phyloP scores from a whole-genome alignment of 306 rosid species.

The Prunus persica region Prunus_persica_NCBIv2 NC_034009.1:24837501-24838000 shows the following conservation, averaged over 20 bases:
- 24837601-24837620: background rate
- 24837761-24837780: slow-evolving; percentile 5
- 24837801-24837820: slow-evolving; percentile 16
- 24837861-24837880: slow-evolving; percentile 51
- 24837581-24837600: slow-evolving; percentile 13
- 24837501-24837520: too few relatives aligned
- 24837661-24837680: background rate
- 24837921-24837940: slow-evolving; percentile 44
- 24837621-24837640: slow-evolving; percentile 9
- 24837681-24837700: slow-evolving; percentile 3
- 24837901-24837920: slow-evolving; percentile 50
- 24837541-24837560: background rate
- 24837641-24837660: slow-evolving; percentile 1
- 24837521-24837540: slow-evolving; percentile 4
- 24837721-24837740: background rate
- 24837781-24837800: background rate
- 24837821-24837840: slow-evolving; percentile 14
- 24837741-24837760: slow-evolving; percentile 2
- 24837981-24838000: slow-evolving; percentile 64
- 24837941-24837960: slow-evolving; percentile 52
- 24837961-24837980: slow-evolving; percentile 67
- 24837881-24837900: slow-evolving; percentile 71
- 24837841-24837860: slow-evolving; percentile 51
- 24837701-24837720: slow-evolving; percentile 17
- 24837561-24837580: slow-evolving; percentile 1